These are phyloP conservation scores for Blastosporella zonata DNA, from an alignment of 1,284 basidiomycete species.

Conservation along the genomic window DNA sequence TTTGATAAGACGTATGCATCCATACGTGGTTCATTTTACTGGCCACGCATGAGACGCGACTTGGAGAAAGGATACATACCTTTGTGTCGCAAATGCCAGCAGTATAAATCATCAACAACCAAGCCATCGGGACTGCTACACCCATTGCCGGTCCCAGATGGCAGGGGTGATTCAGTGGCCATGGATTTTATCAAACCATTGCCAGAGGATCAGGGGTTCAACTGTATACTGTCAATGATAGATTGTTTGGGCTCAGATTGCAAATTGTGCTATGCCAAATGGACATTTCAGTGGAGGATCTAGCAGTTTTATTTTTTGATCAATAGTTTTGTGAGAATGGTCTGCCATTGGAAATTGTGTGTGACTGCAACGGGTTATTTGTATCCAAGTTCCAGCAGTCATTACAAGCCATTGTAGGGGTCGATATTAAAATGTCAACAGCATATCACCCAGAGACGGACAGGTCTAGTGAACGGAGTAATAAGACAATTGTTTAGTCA, in stretches of 20 bases:
- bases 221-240: neutral
- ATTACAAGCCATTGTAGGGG: neutral
- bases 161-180: neutral
- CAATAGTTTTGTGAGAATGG: constrained; percentile 30
- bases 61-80: neutral
- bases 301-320: constrained; percentile 23
- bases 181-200: neutral
- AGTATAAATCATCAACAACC: constrained; percentile 7
- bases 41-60: constrained; percentile 3
- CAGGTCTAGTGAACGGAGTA: no score
- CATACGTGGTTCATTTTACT: neutral
- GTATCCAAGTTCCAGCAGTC: no score
- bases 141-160: constrained; percentile 1
- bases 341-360: constrained; percentile 16
- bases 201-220: no score
- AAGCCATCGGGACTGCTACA: neutral
- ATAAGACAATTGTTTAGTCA: no score
- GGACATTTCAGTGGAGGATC: neutral
- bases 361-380: constrained; percentile 23
- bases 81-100: neutral
- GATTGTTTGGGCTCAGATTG: neutral
- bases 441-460: no score
- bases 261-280: neutral
- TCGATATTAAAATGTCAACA: no score
- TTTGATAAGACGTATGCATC: neutral